These are phyloP conservation scores for Paratinospora sagittata DNA, from an alignment of 164 flowering plant species.

Conservation along the genomic window DNA sequence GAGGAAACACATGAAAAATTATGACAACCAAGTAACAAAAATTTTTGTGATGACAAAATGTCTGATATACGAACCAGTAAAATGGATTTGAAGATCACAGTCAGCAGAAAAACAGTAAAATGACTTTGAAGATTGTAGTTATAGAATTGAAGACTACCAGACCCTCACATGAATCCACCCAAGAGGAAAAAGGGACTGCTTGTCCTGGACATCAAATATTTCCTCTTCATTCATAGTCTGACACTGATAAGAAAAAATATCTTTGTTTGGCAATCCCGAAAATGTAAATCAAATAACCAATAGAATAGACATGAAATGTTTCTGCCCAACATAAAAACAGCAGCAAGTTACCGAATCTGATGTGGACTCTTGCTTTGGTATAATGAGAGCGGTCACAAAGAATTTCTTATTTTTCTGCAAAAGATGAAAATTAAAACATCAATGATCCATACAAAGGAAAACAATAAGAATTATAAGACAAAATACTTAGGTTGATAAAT, in stretches of 20 bases:
- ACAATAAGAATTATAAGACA: not conserved
- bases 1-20: not conserved
- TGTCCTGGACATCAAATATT: conserved; percentile 95
- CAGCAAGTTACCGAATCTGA: conserved; percentile 62
- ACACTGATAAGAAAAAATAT: conserved; percentile 46
- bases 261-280: not conserved
- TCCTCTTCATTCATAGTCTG: conserved; percentile 96
- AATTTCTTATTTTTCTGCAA: conserved; percentile 82
- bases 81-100: not conserved
- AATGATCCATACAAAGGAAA: not conserved
- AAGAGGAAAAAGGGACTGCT: conserved; percentile 79
- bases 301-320: conserved; percentile 4
- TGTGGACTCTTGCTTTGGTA: conserved; percentile 96
- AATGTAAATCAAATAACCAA: not conserved
- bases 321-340: conserved; percentile 1
- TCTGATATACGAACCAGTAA: not conserved
- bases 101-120: not conserved
- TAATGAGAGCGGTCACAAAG: conserved; percentile 72
- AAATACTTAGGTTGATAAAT: conserved; percentile 1
- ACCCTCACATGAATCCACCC: conserved; percentile 97
- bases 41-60: not conserved
- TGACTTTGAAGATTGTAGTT: not conserved
- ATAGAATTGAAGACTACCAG: not conserved
- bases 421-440: not conserved
- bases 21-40: not conserved